Evolutionary conservation across 1,284 basidiomycete species (phyloP), one percentile per base, ranked within the genome.

Genomic region (Ganoderma lucidum): DNA sequence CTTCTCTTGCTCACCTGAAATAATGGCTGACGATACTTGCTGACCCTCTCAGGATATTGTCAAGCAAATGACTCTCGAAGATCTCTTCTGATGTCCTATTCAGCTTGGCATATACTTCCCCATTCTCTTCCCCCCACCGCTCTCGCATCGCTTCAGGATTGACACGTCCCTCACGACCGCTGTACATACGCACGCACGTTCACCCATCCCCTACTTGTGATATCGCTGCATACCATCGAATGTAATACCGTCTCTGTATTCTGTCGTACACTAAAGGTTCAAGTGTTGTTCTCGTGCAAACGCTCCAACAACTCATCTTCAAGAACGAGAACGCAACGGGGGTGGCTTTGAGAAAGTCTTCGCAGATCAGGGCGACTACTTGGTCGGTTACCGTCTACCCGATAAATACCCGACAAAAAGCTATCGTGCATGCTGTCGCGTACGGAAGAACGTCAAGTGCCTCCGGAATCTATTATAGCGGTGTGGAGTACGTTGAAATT

Each of bases 1-100:
- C 2, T 14, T 14, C 23, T 9, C 19, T 39, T 6, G 78, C 67
- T 79, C 67, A 75, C 79, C 32, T 15, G 51, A 6, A 56, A 17
- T 19, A 23, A 6, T 56, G 30, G 23, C 30, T 59, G 42, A 67
- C 59, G 62, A 10, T 62, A 42, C 74, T 23, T 12, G 8, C 58
- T 10, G 1, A 23, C 37, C 32, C 15, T n/a, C 37, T 19, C 19
- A 93, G 90, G 96, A 97, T 78, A 96, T 98, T 75, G 94, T 95
- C 70, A 98, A 98, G 82, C 97, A 99, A 88, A 97, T 99, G 95
- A 99, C 97, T 48, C 87, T 99, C 70, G 97, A 98, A 84, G 96
- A 96, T 78, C 83, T 96, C 71, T 96, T 96, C 84, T 96, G 82
- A 78, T 61, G 45, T 51, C 59, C 9, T 62, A 51, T 48, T 59